Evolutionary conservation across 805 yeast species (phyloP).

Genomic region (Kodamaea hsintzibuensis): DNA sequence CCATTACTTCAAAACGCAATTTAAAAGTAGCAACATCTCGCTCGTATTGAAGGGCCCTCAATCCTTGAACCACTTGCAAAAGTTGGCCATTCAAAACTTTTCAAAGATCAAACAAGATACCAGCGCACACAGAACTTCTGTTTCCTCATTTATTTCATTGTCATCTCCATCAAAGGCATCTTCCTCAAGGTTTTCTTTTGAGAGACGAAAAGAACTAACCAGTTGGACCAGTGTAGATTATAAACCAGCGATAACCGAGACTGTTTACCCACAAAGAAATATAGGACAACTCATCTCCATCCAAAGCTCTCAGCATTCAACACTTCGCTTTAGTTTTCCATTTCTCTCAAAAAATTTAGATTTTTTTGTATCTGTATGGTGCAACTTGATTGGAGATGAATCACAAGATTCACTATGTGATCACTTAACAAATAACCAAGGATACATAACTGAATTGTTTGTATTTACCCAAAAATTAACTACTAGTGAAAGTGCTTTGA

Average conservation of each 20-base stretch:
- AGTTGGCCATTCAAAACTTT: conserved; percentile 48
- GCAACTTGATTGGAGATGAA: conserved; percentile 66
- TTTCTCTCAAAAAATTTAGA: neutral
- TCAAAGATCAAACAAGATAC: conserved; percentile 23
- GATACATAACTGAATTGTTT: conserved; percentile 36
- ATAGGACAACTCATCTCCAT: conserved; percentile 7
- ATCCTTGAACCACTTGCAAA: conserved; percentile 57
- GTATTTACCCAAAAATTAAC: conserved; percentile 46
- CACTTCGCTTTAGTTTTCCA: conserved; percentile 51
- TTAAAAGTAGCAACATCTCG: conserved; percentile 50
- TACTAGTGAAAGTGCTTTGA: conserved; percentile 38
- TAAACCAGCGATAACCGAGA: neutral
- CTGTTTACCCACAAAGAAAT: neutral
- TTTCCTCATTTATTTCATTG: neutral
- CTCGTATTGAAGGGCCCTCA: conserved; percentile 68
- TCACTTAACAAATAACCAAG: conserved; percentile 29
- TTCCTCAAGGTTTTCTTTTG: neutral
- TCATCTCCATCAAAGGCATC: neutral
- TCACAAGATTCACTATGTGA: conserved; percentile 49
- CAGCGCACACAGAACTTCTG: neutral
- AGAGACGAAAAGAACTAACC: neutral
- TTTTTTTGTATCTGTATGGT: conserved; percentile 48
- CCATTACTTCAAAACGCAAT: conserved; percentile 44
- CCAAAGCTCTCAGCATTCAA: neutral
- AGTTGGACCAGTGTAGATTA: neutral